A percentile compares a stretch with the other conserved stretches of the same genome.
Conservation (phyloP, 768 basidiomycete species). For the Cyathus striatus region DNA sequence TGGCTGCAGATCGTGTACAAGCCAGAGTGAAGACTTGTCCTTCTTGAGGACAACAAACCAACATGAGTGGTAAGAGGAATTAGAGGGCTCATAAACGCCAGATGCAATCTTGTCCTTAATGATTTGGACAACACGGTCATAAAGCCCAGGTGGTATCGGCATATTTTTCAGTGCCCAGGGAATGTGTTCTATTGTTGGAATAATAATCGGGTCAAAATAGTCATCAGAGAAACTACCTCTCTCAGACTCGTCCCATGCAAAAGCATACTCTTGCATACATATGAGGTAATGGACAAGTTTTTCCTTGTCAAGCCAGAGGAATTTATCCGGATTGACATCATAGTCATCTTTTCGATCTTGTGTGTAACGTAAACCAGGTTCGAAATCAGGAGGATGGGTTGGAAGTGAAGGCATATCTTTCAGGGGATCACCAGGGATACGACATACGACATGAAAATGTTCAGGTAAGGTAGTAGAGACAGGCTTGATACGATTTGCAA, state of each 20-base stretch:
- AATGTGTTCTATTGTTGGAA: background rate
- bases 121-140: constrained; percentile 6
- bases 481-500: too few relatives aligned
- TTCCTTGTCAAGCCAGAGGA: constrained; percentile 17
- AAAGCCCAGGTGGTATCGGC: constrained; percentile 11
- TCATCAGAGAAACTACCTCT: constrained; percentile 1
- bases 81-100: constrained; percentile 10
- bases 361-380: too few relatives aligned
- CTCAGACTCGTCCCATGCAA: background rate
- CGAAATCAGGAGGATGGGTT: too few relatives aligned
- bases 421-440: too few relatives aligned
- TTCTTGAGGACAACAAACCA: constrained; percentile 3
- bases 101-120: constrained; percentile 8
- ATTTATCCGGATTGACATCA: constrained; percentile 11
- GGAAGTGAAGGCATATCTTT: too few relatives aligned
- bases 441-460: too few relatives aligned
- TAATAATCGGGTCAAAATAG: constrained; percentile 3
- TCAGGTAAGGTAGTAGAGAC: too few relatives aligned
- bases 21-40: background rate
- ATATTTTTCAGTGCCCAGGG: constrained; percentile 9
- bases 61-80: constrained; percentile 7
- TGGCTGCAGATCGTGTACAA: background rate
- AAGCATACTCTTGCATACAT: background rate
- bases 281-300: background rate
- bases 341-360: constrained; percentile 11